A percentile compares a stretch with the other conserved stretches of the same genome.
Conservation (phyloP, 2,329 filamentous ascomycete species). For the Ophiostoma triangulosporum region DNA sequence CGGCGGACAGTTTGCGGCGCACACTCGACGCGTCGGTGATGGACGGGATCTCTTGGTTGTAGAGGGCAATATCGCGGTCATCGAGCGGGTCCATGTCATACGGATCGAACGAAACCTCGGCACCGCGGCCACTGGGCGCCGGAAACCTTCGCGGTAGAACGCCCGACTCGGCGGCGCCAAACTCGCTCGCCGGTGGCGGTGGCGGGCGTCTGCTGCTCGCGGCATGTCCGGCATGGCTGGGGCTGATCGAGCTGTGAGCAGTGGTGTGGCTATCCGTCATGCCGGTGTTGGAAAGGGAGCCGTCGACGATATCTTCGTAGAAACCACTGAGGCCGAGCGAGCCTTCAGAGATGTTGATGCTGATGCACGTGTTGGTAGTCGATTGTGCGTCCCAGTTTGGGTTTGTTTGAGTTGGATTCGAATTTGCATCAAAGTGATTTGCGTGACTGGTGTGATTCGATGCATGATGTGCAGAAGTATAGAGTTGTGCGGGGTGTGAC, state of each 20-base stretch:
- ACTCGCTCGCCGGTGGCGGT: constrained; percentile 14
- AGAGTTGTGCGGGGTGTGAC: neutral
- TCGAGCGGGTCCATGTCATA: neutral
- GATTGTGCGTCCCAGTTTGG: constrained; percentile 30
- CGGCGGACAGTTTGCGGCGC: constrained; percentile 35
- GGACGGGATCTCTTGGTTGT: constrained; percentile 14
- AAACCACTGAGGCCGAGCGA: constrained; percentile 13
- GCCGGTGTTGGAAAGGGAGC: neutral
- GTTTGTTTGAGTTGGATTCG: neutral
- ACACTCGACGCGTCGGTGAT: constrained; percentile 31
- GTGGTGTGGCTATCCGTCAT: neutral
- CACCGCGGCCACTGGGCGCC: neutral
- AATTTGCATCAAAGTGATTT: too few species aligned
- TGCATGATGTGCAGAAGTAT: neutral
- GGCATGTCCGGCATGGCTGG: neutral
- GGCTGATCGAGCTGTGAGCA: neutral
- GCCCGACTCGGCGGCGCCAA: constrained; percentile 35
- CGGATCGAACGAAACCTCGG: neutral
- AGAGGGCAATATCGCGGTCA: constrained; percentile 14
- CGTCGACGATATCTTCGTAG: constrained; percentile 14
- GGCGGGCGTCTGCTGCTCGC: neutral
- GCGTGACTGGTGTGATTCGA: constrained; percentile 7
- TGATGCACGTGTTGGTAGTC: constrained; percentile 25
- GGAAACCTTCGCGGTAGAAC: constrained; percentile 23
- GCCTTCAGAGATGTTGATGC: constrained; percentile 30